Base-by-base conservation (phyloP, 768 basidiomycete genomes). In the Naganishia antarctica region DNA sequence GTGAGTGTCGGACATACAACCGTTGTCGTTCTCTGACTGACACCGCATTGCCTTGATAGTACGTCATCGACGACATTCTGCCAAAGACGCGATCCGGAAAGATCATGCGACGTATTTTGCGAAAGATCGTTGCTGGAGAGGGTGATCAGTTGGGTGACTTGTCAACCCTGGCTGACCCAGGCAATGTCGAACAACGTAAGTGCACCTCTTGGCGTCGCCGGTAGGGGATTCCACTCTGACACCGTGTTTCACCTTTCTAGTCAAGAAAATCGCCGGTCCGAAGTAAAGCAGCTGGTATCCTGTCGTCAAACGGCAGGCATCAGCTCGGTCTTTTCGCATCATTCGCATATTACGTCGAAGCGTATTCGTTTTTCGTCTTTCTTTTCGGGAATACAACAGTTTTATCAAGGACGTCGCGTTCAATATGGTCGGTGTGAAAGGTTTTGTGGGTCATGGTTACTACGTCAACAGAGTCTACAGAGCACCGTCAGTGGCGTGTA, bases 41-140 rank as follows among this genome's bases (percentile, higher is more conserved):
- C 49, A 41, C 60, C 50, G n/a, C 47, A 37, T n/a, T 12, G 47
- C 12, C 16, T 43, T 18, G 25, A 21, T 46, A 70, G 69, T 77
- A 70, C 48, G 66, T 77, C 58, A 72, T 76, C 44, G 41, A 26
- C 45, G 92, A 94, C 78, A 51, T 57, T 40, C 80, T 96, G 61
- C 93, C 93, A 40, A 96, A 96, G 85, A 97, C 94, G 34, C 83
- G 94, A 49, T 89, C 87, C 16, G 93, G 93, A 45, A 98, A 98
- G 87, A 88, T 87, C 28, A 93, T 97, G 89, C 85, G 94, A 47
- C 85, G 94, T 59, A 89, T 96, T 68, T 85, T 98, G 84, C 85
- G 96, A 73, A 98, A 98, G 84, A 90, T 98, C 73, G 89, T 91
- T 29, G 48, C 74, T 28, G 73, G 73, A 8, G 91, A 98, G 76